Conservation (phyloP, 768 basidiomycete species). For the Rhodosporidiobolus odoratus region DNA sequence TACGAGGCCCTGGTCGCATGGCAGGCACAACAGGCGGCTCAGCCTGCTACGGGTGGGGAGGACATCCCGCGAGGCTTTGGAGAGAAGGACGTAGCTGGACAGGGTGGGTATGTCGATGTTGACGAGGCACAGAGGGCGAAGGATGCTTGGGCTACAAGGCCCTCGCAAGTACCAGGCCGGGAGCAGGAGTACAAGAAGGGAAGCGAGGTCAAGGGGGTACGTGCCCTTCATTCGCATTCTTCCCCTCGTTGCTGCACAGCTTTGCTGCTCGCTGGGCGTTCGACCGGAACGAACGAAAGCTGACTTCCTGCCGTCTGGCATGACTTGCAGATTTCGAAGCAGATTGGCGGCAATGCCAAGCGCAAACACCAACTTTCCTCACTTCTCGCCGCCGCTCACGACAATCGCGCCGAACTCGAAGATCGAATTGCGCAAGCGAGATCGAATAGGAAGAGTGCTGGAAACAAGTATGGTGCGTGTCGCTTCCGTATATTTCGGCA, state of each 20-base stretch:
- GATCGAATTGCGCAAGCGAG: slow-evolving; percentile 76
- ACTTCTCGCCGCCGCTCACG: slow-evolving; percentile 71
- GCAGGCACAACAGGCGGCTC: neutral
- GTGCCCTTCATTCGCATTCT: neutral
- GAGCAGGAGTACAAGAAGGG: slow-evolving; percentile 24
- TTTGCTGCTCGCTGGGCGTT: no score
- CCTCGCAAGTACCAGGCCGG: slow-evolving; percentile 6
- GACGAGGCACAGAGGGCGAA: slow-evolving; percentile 20
- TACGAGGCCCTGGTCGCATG: slow-evolving; percentile 32
- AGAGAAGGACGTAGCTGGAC: slow-evolving; percentile 8
- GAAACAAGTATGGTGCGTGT: slow-evolving; percentile 75
- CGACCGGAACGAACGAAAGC: no score
- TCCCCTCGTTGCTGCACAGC: neutral
- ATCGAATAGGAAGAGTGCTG: slow-evolving; percentile 79
- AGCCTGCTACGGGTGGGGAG: neutral
- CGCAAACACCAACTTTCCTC: slow-evolving; percentile 74
- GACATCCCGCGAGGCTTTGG: slow-evolving; percentile 27
- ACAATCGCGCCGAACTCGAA: slow-evolving; percentile 74
- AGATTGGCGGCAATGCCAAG: slow-evolving; percentile 57
- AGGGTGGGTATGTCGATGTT: slow-evolving; percentile 27
- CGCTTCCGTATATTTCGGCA: no score
- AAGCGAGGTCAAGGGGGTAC: slow-evolving; percentile 21
- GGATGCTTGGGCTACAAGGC: slow-evolving; percentile 29
- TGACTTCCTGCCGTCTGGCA: neutral
- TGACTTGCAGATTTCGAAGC: slow-evolving; percentile 4